A percentile compares a stretch with the other conserved stretches of the same genome.
Evolutionary conservation across 148 eudicot genomes (phyloP).

Genomic region (Rhododendron vialii): DNA sequence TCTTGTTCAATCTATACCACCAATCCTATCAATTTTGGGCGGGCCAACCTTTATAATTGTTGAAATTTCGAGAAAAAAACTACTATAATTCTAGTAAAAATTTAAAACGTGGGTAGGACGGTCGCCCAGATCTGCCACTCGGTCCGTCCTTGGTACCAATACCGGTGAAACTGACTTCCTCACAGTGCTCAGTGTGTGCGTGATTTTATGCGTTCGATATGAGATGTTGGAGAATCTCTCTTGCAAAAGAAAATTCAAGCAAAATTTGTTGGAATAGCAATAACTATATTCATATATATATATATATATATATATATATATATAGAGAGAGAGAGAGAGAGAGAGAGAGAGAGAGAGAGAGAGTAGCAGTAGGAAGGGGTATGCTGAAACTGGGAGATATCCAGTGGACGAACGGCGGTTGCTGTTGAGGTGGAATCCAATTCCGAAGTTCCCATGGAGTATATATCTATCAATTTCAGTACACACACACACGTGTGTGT

Average conservation of each 20-base stretch:
- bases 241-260: neutral
- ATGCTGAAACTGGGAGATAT: conserved; percentile 41
- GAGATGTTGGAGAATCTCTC: neutral
- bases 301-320: too few species aligned
- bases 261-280: neutral
- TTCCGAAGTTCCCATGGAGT: conserved; percentile 14
- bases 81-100: neutral
- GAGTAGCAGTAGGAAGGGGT: conserved; percentile 27
- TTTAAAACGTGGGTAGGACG: neutral
- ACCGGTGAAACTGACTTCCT: too few species aligned
- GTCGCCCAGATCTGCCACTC: neutral
- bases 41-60: too few species aligned
- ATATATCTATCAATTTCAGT: neutral
- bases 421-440: conserved; percentile 20
- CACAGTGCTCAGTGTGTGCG: too few species aligned
- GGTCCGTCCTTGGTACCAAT: neutral
- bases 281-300: neutral
- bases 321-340: too few species aligned
- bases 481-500: neutral
- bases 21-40: too few species aligned
- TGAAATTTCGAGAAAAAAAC: neutral
- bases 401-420: conserved; percentile 1
- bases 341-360: too few species aligned
- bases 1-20: too few species aligned
- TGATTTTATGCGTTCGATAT: too few species aligned